Conservation (phyloP, 305 asterid species). For the Nicotiana rustica region DNA sequence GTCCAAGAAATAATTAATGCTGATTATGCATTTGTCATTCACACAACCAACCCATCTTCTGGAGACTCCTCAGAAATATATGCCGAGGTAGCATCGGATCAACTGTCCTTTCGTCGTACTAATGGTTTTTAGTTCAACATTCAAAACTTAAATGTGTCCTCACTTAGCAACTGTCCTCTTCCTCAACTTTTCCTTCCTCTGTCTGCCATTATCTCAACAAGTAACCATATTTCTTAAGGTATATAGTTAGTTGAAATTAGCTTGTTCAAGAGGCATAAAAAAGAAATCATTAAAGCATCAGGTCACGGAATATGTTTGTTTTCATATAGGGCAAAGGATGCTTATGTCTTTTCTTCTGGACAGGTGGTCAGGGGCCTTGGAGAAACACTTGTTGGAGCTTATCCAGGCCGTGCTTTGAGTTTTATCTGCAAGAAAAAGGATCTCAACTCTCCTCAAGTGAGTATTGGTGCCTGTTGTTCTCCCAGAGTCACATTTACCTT, state of each 20-base stretch:
- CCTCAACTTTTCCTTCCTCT: conserved; percentile 1
- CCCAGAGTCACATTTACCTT: conserved; percentile 13
- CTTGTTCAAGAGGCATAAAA: neutral
- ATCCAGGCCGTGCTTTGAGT: conserved; percentile 99
- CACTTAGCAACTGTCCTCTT: conserved; percentile 21
- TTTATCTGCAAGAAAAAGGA: conserved; percentile 86
- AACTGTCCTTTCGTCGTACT: conserved; percentile 30
- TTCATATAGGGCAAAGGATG: conserved; percentile 1
- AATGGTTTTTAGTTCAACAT: neutral
- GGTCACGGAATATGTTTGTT: neutral
- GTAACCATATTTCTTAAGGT: conserved; percentile 17
- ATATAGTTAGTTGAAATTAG: conserved; percentile 18
- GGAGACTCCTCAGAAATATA: conserved; percentile 95
- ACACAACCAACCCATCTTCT: conserved; percentile 96
- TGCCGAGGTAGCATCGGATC: conserved; percentile 70
- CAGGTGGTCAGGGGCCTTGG: conserved; percentile 99
- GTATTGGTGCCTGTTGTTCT: conserved; percentile 33
- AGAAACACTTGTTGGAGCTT: conserved; percentile 99
- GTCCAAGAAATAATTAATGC: conserved; percentile 98
- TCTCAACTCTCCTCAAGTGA: conserved; percentile 83
- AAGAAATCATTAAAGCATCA: conserved; percentile 10
- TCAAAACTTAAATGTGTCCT: conserved; percentile 17
- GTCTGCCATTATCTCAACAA: conserved; percentile 1
- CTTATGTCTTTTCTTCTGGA: conserved; percentile 43
- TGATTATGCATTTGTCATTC: conserved; percentile 99